Percentiles rank a stretch among this genome's conserved stretches.
Conservation (phyloP, 345 rosid species). For the Linum usitatissimum region DNA sequence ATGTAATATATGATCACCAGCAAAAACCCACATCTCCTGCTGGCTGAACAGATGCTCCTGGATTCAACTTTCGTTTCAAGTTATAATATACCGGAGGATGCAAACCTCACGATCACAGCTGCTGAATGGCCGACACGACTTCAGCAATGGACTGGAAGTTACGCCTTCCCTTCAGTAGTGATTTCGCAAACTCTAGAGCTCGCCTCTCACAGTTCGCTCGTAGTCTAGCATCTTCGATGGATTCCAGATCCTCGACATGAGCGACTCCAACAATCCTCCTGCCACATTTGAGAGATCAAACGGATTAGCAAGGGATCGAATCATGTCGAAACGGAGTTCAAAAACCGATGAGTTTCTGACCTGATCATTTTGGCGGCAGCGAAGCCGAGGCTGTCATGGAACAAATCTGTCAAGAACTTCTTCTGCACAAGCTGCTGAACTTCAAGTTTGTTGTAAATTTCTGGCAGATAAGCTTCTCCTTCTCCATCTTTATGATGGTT, state of each 20-base stretch:
- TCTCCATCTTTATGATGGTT: slow-evolving; percentile 59
- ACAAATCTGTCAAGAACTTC: slow-evolving; percentile 50
- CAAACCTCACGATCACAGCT: slow-evolving; percentile 13
- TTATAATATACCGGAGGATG: too few relatives aligned
- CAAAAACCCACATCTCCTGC: too few relatives aligned
- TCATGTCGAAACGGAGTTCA: not conserved
- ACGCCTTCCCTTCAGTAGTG: slow-evolving; percentile 66
- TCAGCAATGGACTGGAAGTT: slow-evolving; percentile 52
- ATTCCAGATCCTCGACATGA: slow-evolving; percentile 95
- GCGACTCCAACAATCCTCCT: slow-evolving; percentile 97
- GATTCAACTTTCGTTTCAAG: too few relatives aligned
- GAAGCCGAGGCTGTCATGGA: slow-evolving; percentile 84
- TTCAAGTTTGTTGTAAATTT: slow-evolving; percentile 53
- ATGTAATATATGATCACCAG: too few relatives aligned
- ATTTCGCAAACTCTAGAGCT: slow-evolving; percentile 63
- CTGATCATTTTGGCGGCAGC: slow-evolving; percentile 98
- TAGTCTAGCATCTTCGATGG: slow-evolving; percentile 43
- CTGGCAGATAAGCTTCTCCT: slow-evolving; percentile 85
- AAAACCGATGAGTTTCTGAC: slow-evolving; percentile 20
- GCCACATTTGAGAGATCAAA: not conserved
- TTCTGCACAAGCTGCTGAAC: slow-evolving; percentile 52
- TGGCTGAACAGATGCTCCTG: too few relatives aligned
- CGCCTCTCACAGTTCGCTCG: slow-evolving; percentile 62
- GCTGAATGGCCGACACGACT: slow-evolving; percentile 48
- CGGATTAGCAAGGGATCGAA: too few relatives aligned